These are phyloP conservation scores for Phytophthora pluvialis DNA, from an alignment of 352 stramenopile genomes.

Conservation along the genomic window DNA sequence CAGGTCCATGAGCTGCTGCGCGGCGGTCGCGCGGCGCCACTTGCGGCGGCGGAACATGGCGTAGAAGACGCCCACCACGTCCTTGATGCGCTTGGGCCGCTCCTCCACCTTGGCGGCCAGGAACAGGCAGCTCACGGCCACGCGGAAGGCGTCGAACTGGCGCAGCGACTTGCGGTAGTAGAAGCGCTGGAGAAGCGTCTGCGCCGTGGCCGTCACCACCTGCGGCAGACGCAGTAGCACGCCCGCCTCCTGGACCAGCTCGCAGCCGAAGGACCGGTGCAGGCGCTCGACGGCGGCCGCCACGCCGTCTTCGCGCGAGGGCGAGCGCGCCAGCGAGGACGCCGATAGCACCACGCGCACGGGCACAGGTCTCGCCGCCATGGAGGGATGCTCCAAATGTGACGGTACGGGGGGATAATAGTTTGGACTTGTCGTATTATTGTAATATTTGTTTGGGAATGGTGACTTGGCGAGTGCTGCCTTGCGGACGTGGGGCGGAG, in stretches of 20 bases:
- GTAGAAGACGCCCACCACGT: slow-evolving; percentile 90
- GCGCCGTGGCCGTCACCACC: slow-evolving; percentile 90
- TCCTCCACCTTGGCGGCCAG: slow-evolving; percentile 92
- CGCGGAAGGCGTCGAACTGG: slow-evolving; percentile 91
- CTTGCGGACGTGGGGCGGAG: slow-evolving; percentile 7
- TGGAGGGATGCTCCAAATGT: slow-evolving; percentile 21
- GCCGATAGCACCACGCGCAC: slow-evolving; percentile 59
- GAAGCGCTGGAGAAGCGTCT: slow-evolving; percentile 93
- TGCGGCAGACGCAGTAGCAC: slow-evolving; percentile 88
- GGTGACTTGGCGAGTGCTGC: slow-evolving; percentile 35
- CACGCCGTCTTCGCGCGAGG: slow-evolving; percentile 60
- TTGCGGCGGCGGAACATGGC: slow-evolving; percentile 81
- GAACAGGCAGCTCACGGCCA: slow-evolving; percentile 89
- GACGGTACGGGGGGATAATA: neutral
- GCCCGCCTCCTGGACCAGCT: slow-evolving; percentile 91
- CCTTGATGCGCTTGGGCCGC: slow-evolving; percentile 77
- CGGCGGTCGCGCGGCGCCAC: slow-evolving; percentile 50
- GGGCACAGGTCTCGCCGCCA: slow-evolving; percentile 26
- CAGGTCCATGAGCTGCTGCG: slow-evolving; percentile 73
- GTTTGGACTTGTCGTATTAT: neutral
- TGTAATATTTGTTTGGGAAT: slow-evolving; percentile 16
- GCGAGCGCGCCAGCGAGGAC: slow-evolving; percentile 49
- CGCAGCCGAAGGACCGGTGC: slow-evolving; percentile 90
- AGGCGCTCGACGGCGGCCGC: slow-evolving; percentile 33
- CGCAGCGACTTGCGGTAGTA: slow-evolving; percentile 86